Evolutionary conservation across 208 protist species (phyloP).

Genomic region (Polymyxa betae): DNA sequence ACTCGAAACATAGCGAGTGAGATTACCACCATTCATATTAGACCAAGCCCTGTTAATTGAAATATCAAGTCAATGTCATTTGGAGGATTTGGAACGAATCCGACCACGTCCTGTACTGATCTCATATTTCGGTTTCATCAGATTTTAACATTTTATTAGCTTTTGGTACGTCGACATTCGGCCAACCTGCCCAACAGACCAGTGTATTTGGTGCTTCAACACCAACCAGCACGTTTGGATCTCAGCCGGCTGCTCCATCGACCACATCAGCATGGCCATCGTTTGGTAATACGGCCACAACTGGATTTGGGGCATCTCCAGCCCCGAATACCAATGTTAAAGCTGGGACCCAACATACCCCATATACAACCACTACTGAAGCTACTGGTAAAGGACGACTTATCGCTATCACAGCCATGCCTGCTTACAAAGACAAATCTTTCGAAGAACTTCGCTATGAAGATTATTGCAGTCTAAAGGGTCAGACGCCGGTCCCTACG

Average conservation of each 20-base stretch:
- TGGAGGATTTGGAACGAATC: no score
- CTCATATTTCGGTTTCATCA: no score
- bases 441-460: slow-evolving; percentile 54
- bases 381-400: slow-evolving; percentile 8
- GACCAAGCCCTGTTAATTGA: no score
- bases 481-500: not conserved
- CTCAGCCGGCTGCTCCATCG: not conserved
- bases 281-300: not conserved
- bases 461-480: not conserved
- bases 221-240: slow-evolving; percentile 7
- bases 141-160: no score
- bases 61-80: no score
- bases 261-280: no score
- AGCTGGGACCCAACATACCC: slow-evolving; percentile 25
- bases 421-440: slow-evolving; percentile 52
- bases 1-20: no score
- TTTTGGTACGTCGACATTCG: not conserved
- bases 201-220: slow-evolving; percentile 23
- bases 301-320: not conserved
- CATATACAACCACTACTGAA: slow-evolving; percentile 3
- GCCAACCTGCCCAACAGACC: slow-evolving; percentile 24
- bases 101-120: no score
- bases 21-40: no score
- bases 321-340: not conserved
- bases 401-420: slow-evolving; percentile 35